phyloP scores from a whole-genome alignment of 805 yeast species.

The Kazachstania africana region DNA sequence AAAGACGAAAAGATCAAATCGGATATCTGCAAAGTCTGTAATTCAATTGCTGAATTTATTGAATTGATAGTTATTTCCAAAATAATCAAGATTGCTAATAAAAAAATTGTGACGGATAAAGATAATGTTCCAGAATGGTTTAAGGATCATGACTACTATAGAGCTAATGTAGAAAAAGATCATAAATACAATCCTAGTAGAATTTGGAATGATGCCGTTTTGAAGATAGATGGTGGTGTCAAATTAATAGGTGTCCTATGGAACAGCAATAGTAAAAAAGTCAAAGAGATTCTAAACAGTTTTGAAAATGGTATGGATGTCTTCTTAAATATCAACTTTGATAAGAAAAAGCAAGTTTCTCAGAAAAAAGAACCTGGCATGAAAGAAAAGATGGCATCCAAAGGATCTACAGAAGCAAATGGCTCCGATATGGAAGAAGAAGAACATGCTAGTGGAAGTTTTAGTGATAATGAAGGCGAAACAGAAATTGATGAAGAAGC shows the following conservation, averaged over 20 bases:
- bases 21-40: conserved; percentile 1
- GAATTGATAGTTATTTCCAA: conserved; percentile 17
- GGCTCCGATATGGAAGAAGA: conserved; percentile 9
- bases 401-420: conserved; percentile 7
- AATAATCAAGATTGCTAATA: conserved; percentile 14
- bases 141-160: conserved; percentile 14
- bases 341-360: conserved; percentile 8
- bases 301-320: conserved; percentile 31
- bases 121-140: conserved; percentile 18
- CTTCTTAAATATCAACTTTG: conserved; percentile 24
- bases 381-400: conserved; percentile 3
- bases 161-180: conserved; percentile 22
- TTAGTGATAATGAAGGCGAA: conserved; percentile 9
- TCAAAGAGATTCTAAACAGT: conserved; percentile 34
- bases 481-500: conserved; percentile 10
- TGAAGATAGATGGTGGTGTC: conserved; percentile 15
- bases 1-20: conserved; percentile 3
- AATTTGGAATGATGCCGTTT: conserved; percentile 28
- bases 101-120: conserved; percentile 11
- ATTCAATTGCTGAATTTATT: conserved; percentile 12
- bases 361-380: too few relatives aligned
- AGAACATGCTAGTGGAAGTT: conserved; percentile 12
- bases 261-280: conserved; percentile 34
- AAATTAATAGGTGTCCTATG: conserved; percentile 18
- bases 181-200: conserved; percentile 35